Evolutionary conservation across 2,329 filamentous ascomycete species (phyloP).

Genomic region (Aspergillus japonicus): DNA sequence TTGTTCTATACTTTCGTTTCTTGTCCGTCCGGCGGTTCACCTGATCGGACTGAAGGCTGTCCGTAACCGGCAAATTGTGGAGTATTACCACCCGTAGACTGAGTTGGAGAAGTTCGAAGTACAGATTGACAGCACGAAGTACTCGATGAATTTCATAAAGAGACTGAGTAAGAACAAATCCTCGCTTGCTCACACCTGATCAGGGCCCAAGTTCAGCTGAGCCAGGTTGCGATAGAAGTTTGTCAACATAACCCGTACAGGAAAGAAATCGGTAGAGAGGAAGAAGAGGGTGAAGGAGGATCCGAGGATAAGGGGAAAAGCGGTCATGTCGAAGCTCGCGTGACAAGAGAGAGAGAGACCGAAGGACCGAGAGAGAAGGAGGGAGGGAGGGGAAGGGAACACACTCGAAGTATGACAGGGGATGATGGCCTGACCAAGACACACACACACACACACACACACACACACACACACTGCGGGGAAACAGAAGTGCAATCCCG

Average conservation of each 20-base stretch:
- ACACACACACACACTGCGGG: background rate
- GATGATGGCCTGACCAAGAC: slow-evolving; percentile 2
- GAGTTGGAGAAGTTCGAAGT: too few relatives aligned
- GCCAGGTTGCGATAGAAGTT: background rate
- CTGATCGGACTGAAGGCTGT: too few relatives aligned
- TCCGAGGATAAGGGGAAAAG: background rate
- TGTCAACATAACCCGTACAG: background rate
- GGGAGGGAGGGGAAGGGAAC: background rate
- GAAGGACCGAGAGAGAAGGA: too few relatives aligned
- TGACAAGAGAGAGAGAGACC: too few relatives aligned
- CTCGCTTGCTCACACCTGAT: background rate
- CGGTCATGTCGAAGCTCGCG: slow-evolving; percentile 2
- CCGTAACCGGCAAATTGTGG: too few relatives aligned
- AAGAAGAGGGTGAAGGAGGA: background rate
- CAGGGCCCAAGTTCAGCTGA: background rate
- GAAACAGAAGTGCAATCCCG: background rate
- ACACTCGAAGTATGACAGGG: background rate
- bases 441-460: background rate
- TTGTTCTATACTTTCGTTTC: too few relatives aligned
- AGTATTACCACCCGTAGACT: too few relatives aligned
- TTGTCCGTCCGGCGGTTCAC: too few relatives aligned
- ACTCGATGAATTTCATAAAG: too few relatives aligned
- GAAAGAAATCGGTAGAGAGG: slow-evolving; percentile 5
- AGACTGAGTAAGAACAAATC: background rate
- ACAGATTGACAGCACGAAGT: too few relatives aligned